Percentiles rank a stretch among this genome's conserved stretches.
Evolutionary conservation across 2,329 filamentous ascomycete genomes (phyloP).

Genomic region (Didymella arachidicola): DNA sequence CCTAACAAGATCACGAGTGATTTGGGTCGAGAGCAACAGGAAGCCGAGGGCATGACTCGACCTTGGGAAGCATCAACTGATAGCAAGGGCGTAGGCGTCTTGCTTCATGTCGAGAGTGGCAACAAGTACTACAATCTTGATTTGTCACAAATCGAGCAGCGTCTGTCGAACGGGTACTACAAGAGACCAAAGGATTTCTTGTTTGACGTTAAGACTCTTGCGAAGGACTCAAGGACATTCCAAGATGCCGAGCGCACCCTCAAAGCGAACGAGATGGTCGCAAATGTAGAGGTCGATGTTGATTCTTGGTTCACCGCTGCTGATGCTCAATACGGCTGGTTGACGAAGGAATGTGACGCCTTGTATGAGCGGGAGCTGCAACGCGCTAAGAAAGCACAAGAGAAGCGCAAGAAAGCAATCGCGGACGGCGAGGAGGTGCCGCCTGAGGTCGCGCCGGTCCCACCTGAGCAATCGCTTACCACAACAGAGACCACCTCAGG

Average conservation of each 20-base stretch:
- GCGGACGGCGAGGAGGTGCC: conserved; percentile 53
- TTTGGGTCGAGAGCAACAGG: conserved; percentile 61
- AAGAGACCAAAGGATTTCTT: conserved; percentile 89
- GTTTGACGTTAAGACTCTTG: conserved; percentile 82
- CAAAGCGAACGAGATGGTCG: conserved; percentile 88
- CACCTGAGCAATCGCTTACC: conserved; percentile 53
- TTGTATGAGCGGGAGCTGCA: conserved; percentile 74
- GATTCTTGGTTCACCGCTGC: conserved; percentile 74
- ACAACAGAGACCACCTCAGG: conserved; percentile 54
- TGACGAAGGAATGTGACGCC: conserved; percentile 74
- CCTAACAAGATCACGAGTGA: conserved; percentile 70
- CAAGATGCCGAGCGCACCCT: conserved; percentile 84
- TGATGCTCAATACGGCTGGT: conserved; percentile 45
- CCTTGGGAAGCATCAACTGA: conserved; percentile 84
- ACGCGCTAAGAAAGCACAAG: conserved; percentile 68
- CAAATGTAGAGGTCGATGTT: conserved; percentile 95
- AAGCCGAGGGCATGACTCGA: conserved; percentile 65
- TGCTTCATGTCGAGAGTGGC: conserved; percentile 75
- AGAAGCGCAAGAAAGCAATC: conserved; percentile 55
- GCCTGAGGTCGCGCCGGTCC: conserved; percentile 51
- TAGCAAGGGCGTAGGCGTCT: conserved; percentile 76
- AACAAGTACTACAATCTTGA: conserved; percentile 97
- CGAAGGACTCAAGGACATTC: conserved; percentile 81
- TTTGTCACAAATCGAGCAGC: conserved; percentile 89
- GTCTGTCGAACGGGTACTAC: conserved; percentile 97